phyloP scores from a whole-genome alignment of 768 basidiomycete genomes.

The Phylloporus sp. region DNA sequence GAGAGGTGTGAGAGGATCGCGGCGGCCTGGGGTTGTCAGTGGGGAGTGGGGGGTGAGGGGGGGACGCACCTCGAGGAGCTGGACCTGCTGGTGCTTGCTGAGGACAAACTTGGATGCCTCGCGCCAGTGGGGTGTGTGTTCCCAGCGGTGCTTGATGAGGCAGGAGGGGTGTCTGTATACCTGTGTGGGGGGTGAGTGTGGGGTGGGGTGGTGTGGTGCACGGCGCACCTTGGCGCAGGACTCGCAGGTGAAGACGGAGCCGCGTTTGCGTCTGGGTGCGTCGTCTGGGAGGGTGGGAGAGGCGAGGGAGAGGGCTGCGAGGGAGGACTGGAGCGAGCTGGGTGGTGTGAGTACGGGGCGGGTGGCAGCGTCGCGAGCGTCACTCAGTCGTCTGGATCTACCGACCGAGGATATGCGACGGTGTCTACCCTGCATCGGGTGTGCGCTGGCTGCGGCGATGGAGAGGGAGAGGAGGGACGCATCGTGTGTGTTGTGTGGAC shows the following conservation, averaged over 20 bases:
- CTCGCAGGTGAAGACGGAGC: slow-evolving; percentile 87
- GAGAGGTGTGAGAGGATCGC: slow-evolving; percentile 90
- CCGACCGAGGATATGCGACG: slow-evolving; percentile 70
- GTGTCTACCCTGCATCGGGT: slow-evolving; percentile 49
- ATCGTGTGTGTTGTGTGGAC: no score
- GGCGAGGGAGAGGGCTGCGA: slow-evolving; percentile 41
- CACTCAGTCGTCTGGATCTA: slow-evolving; percentile 67
- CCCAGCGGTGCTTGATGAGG: slow-evolving; percentile 97
- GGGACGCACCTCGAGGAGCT: slow-evolving; percentile 74
- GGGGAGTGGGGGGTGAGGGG: background rate
- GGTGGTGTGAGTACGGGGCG: slow-evolving; percentile 44
- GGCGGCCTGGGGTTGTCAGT: slow-evolving; percentile 80
- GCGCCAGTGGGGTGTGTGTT: slow-evolving; percentile 94
- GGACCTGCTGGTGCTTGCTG: slow-evolving; percentile 97
- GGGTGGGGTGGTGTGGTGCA: slow-evolving; percentile 1
- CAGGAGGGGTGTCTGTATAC: slow-evolving; percentile 92
- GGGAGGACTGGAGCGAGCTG: slow-evolving; percentile 38
- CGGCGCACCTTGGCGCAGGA: slow-evolving; percentile 96
- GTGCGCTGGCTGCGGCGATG: slow-evolving; percentile 50
- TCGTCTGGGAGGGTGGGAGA: slow-evolving; percentile 31
- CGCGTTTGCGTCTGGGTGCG: slow-evolving; percentile 60
- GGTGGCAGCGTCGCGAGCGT: slow-evolving; percentile 73
- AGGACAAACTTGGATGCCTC: slow-evolving; percentile 87
- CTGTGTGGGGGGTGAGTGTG: slow-evolving; percentile 32
- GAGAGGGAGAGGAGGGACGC: slow-evolving; percentile 73